Percentiles rank a stretch among this genome's conserved stretches.
Conservation (phyloP, 2,329 filamentous ascomycete species). For the Xylariaceae sp. region DNA sequence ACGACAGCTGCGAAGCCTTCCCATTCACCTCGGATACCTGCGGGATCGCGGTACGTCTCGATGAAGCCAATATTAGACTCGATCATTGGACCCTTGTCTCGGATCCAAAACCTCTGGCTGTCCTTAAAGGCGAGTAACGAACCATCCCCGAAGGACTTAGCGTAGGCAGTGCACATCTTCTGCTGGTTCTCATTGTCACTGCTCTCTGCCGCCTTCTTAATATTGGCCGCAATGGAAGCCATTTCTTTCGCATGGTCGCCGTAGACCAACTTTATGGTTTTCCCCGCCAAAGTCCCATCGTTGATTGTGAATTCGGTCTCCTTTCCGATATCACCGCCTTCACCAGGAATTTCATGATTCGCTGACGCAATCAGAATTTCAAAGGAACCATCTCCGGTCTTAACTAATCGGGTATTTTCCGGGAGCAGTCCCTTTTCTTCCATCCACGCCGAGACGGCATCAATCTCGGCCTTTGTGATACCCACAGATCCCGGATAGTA, state of each 20-base stretch:
- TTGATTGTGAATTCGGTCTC: constrained; percentile 62
- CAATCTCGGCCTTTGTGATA: constrained; percentile 77
- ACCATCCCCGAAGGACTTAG: constrained; percentile 72
- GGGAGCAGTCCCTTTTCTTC: constrained; percentile 70
- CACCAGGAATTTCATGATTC: constrained; percentile 58
- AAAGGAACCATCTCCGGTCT: constrained; percentile 65
- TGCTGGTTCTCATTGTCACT: constrained; percentile 74
- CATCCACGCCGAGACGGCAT: constrained; percentile 71
- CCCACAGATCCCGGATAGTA: constrained; percentile 78
- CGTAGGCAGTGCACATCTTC: constrained; percentile 61
- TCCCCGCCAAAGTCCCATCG: constrained; percentile 64
- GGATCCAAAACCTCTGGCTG: constrained; percentile 79
- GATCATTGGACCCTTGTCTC: constrained; percentile 78
- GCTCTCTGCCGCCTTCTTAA: constrained; percentile 68
- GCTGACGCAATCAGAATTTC: constrained; percentile 77
- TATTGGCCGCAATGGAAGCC: constrained; percentile 66
- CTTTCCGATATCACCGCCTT: constrained; percentile 70
- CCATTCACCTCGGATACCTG: constrained; percentile 81
- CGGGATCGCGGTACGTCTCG: constrained; percentile 82
- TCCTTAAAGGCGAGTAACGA: constrained; percentile 80
- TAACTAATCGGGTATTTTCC: constrained; percentile 77
- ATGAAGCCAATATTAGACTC: constrained; percentile 85
- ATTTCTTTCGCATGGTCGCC: constrained; percentile 76
- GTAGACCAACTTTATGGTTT: constrained; percentile 71
- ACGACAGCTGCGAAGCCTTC: constrained; percentile 83